phyloP scores from a whole-genome alignment of 208 protist genomes.

The Trypanosomatidae sp. region DNA sequence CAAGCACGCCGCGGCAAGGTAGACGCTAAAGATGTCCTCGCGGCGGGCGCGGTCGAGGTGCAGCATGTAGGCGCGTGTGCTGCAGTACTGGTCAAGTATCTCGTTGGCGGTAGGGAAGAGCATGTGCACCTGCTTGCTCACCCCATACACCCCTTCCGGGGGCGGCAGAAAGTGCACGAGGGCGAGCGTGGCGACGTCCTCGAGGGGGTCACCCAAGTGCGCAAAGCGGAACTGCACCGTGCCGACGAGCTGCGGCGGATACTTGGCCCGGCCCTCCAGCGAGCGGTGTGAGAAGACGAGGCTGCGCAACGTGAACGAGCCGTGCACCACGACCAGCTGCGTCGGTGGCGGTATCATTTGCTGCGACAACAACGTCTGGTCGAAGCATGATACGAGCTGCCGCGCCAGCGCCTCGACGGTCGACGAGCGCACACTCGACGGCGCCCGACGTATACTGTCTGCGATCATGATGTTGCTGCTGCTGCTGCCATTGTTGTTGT shows the following conservation, averaged over 20 bases:
- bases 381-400: slow-evolving; percentile 21
- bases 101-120: slow-evolving; percentile 39
- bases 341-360: slow-evolving; percentile 34
- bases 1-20: slow-evolving; percentile 43
- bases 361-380: slow-evolving; percentile 32
- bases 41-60: slow-evolving; percentile 25
- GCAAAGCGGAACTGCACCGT: slow-evolving; percentile 39
- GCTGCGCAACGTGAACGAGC: slow-evolving; percentile 35
- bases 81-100: slow-evolving; percentile 62
- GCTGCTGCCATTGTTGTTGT: too few species aligned
- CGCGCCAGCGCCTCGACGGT: slow-evolving; percentile 24
- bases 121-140: slow-evolving; percentile 17
- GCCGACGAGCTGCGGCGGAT: slow-evolving; percentile 34
- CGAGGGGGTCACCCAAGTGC: slow-evolving; percentile 37
- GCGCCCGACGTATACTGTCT: too few species aligned
- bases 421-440: slow-evolving; percentile 12
- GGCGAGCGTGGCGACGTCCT: slow-evolving; percentile 46
- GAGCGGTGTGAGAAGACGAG: slow-evolving; percentile 59
- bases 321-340: slow-evolving; percentile 38
- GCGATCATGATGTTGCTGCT: too few species aligned
- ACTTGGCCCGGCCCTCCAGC: slow-evolving; percentile 55
- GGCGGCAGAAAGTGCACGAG: slow-evolving; percentile 25
- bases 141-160: slow-evolving; percentile 38
- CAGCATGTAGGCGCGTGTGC: slow-evolving; percentile 42
- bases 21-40: slow-evolving; percentile 63